Evolutionary conservation across 768 basidiomycete genomes (phyloP).

Genomic region (Panus rudis): DNA sequence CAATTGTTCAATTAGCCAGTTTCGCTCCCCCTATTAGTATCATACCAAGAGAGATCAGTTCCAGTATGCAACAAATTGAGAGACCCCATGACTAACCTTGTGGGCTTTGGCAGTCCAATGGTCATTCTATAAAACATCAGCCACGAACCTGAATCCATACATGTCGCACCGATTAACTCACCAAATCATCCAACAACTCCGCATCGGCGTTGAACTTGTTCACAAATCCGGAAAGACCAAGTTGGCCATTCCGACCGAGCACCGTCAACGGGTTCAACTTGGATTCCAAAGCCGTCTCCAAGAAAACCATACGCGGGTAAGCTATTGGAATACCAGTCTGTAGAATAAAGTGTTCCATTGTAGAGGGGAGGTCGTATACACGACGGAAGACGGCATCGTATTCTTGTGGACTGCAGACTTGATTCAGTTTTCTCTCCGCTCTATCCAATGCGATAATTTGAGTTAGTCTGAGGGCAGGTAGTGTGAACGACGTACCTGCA

Average conservation of each 20-base stretch:
- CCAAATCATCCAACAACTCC: constrained; percentile 90
- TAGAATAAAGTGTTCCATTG: constrained; percentile 77
- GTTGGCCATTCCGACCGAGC: constrained; percentile 57
- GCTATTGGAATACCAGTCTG: constrained; percentile 83
- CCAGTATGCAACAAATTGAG: constrained; percentile 1
- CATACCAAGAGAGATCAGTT: constrained; percentile 1
- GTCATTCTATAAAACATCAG: constrained; percentile 51
- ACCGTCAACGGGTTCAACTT: constrained; percentile 81
- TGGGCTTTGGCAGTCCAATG: constrained; percentile 85
- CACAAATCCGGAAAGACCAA: constrained; percentile 72
- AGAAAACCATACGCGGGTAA: constrained; percentile 90
- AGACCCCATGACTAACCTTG: constrained; percentile 42
- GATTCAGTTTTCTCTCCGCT: constrained; percentile 77
- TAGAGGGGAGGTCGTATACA: constrained; percentile 50
- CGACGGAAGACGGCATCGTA: constrained; percentile 70
- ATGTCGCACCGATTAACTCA: constrained; percentile 26
- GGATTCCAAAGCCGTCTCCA: constrained; percentile 71
- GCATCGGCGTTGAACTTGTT: constrained; percentile 91
- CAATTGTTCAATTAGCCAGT: constrained; percentile 75
- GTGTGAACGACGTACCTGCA: constrained; percentile 51
- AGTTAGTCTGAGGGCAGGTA: neutral
- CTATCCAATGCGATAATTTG: constrained; percentile 33
- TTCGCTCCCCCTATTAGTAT: constrained; percentile 69
- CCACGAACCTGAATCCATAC: constrained; percentile 1
- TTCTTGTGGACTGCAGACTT: constrained; percentile 68